phyloP scores from a whole-genome alignment of 2,329 filamentous ascomycete genomes.

The Triangularia verruculosa region DNA sequence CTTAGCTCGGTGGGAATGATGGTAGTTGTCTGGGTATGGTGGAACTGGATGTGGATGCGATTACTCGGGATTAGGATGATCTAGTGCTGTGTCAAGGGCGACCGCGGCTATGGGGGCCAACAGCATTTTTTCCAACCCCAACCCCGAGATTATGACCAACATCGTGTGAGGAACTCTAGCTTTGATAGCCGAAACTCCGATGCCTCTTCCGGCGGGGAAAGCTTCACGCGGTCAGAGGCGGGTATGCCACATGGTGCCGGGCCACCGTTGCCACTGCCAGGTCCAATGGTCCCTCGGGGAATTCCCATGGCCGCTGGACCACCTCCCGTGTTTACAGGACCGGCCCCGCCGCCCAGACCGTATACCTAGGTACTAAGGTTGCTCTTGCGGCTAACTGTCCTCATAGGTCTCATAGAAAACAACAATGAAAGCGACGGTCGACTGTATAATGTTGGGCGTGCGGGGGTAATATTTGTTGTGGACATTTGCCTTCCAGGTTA shows the following conservation, averaged over 20 bases:
- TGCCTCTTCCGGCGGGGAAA: no score
- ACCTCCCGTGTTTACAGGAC: not conserved
- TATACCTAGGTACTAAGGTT: not conserved
- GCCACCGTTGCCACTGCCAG: no score
- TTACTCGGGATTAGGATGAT: not conserved
- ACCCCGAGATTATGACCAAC: no score
- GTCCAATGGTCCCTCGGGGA: not conserved
- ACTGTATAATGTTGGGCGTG: not conserved
- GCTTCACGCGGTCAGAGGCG: no score
- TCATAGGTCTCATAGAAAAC: not conserved
- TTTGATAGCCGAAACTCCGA: no score
- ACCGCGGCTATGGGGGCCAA: not conserved
- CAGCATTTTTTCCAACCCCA: no score
- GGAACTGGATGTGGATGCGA: not conserved
- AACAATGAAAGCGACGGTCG: not conserved
- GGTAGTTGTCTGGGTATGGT: not conserved
- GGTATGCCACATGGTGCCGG: no score
- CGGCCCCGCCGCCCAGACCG: not conserved
- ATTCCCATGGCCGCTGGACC: not conserved
- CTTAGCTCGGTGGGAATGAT: not conserved
- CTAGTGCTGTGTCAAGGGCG: not conserved
- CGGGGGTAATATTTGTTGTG: no score
- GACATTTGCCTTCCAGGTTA: no score
- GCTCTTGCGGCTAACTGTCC: not conserved
- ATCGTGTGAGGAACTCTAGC: no score